These are phyloP conservation scores for Plasmodium blacklocki DNA, from an alignment of 169 alveolate species.

Conservation along the genomic window DNA sequence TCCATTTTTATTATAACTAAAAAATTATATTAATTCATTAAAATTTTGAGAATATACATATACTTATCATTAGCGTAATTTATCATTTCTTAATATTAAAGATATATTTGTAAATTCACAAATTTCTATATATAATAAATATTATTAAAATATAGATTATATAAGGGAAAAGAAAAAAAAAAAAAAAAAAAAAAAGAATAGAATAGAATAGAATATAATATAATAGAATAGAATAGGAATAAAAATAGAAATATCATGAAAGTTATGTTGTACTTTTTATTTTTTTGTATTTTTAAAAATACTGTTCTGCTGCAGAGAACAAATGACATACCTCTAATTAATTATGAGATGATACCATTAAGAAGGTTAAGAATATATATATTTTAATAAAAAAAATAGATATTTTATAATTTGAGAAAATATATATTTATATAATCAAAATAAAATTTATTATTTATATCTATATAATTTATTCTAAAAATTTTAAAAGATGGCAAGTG, in stretches of 20 bases:
- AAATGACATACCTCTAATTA: constrained; percentile 54
- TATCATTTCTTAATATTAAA: no score
- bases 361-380: constrained; percentile 47
- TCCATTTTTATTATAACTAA: no score
- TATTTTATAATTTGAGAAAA: background rate
- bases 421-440: background rate
- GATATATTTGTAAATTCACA: no score
- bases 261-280: constrained; percentile 6
- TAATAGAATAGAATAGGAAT: background rate
- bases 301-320: constrained; percentile 7
- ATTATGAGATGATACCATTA: constrained; percentile 75
- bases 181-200: background rate
- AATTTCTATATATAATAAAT: background rate
- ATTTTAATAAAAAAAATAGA: background rate
- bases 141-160: background rate
- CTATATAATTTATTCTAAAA: background rate
- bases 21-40: no score
- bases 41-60: no score
- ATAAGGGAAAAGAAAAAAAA: background rate
- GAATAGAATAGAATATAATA: no score
- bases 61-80: no score
- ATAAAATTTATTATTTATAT: background rate
- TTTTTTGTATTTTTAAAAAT: constrained; percentile 15
- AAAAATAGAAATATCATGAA: constrained; percentile 27
- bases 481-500: constrained; percentile 64